Percentiles rank a stretch among this genome's conserved stretches.
Evolutionary conservation across 2,329 filamentous ascomycete genomes (phyloP).

Genomic region (Fusarium succisae): DNA sequence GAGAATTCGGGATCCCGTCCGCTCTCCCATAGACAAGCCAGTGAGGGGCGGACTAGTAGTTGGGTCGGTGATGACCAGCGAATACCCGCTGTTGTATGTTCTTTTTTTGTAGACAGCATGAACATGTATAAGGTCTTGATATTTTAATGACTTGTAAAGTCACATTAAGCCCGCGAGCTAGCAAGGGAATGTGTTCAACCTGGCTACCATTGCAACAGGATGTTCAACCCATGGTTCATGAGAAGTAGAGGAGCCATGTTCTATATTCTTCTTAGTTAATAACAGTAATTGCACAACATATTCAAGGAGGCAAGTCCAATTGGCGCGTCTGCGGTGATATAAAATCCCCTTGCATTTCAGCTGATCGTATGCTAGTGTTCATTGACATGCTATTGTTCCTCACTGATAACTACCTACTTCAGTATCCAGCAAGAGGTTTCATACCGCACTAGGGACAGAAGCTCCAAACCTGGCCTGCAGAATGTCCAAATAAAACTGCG

Average conservation of each 20-base stretch:
- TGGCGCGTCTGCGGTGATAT: fast-evolving
- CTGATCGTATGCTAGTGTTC: fast-evolving
- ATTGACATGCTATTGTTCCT: fast-evolving
- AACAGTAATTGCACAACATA: no score
- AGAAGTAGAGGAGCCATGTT: not conserved
- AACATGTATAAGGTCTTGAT: not conserved
- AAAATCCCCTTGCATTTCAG: fast-evolving
- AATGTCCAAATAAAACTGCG: fast-evolving
- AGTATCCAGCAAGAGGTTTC: fast-evolving
- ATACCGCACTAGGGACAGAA: not conserved
- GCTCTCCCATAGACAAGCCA: conserved; percentile 6
- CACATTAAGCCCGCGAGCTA: not conserved
- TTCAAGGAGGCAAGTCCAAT: fast-evolving
- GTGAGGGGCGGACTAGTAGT: conserved; percentile 7
- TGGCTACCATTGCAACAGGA: no score
- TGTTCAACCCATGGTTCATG: no score
- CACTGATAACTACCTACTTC: fast-evolving
- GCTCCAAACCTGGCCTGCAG: not conserved
- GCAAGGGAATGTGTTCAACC: not conserved
- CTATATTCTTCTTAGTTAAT: fast-evolving
- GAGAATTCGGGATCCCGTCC: conserved; percentile 3
- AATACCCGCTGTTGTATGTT: conserved; percentile 10
- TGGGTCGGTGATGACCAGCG: not conserved
- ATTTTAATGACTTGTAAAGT: not conserved
- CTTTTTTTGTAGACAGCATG: not conserved